phyloP scores from a whole-genome alignment of 1,139 yeast genomes.

The Eremothecium sinecaudum region DNA sequence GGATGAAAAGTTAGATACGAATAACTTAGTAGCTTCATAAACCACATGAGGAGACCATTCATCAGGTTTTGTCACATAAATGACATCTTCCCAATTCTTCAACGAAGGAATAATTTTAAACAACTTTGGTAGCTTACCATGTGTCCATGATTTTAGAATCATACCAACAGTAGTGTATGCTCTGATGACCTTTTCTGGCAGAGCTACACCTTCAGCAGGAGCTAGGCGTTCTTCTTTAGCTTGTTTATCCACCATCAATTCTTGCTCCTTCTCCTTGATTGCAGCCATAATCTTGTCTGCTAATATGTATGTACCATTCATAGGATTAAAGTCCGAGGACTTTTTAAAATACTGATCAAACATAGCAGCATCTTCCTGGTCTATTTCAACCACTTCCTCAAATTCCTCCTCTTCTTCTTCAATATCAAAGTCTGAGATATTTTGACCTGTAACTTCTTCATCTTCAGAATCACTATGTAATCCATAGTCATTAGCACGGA shows the following conservation, averaged over 20 bases:
- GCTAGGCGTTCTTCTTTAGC: conserved; percentile 23
- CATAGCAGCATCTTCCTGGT: conserved; percentile 61
- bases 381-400: conserved; percentile 50
- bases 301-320: conserved; percentile 48
- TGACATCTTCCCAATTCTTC: conserved; percentile 89
- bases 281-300: conserved; percentile 92
- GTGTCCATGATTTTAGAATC: conserved; percentile 81
- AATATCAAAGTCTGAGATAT: conserved; percentile 42
- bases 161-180: conserved; percentile 90
- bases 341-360: conserved; percentile 56
- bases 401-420: conserved; percentile 43
- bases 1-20: conserved; percentile 82
- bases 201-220: conserved; percentile 45
- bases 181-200: conserved; percentile 92
- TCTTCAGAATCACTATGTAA: conserved; percentile 37
- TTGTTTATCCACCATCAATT: conserved; percentile 18
- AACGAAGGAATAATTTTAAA: conserved; percentile 90
- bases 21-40: conserved; percentile 88
- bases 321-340: conserved; percentile 32
- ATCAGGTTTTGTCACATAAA: conserved; percentile 86
- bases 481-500: conserved; percentile 21
- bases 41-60: conserved; percentile 95
- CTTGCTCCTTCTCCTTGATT: conserved; percentile 60
- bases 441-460: conserved; percentile 39
- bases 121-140: conserved; percentile 89